These are phyloP conservation scores for Sporothrix dimorphospora DNA, from an alignment of 2,329 filamentous ascomycete species.

Conservation along the genomic window DNA sequence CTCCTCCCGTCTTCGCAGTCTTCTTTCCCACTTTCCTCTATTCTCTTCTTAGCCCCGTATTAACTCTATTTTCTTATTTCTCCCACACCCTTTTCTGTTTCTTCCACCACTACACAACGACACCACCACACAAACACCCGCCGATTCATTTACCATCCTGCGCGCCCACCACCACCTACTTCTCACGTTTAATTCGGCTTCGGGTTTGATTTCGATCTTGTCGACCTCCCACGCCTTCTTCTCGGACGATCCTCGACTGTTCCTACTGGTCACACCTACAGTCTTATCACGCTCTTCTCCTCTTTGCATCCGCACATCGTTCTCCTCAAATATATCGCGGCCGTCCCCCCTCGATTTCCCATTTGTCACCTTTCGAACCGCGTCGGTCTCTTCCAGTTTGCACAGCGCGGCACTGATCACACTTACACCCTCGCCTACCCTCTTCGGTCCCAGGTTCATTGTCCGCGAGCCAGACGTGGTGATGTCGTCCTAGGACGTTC, in stretches of 20 bases:
- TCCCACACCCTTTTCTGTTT: background rate
- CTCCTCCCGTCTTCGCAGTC: background rate
- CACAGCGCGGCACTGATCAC: background rate
- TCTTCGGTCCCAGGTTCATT: background rate
- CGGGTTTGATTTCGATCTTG: background rate
- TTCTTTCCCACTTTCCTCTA: background rate
- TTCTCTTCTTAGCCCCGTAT: constrained; percentile 11
- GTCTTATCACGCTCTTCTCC: background rate
- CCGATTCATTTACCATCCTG: too few species aligned
- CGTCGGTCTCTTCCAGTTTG: background rate
- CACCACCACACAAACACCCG: background rate
- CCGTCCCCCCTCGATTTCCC: background rate
- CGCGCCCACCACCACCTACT: background rate
- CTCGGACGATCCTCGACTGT: background rate
- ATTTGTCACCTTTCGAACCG: background rate
- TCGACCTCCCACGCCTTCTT: background rate
- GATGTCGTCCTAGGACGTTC: background rate
- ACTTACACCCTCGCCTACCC: background rate
- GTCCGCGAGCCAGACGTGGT: background rate
- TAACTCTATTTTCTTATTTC: constrained; percentile 11
- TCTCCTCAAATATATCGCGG: background rate
- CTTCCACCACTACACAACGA: background rate
- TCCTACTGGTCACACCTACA: constrained; percentile 10
- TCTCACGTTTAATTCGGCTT: constrained; percentile 5
- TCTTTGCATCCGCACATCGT: background rate